A percentile compares a stretch with the other conserved stretches of the same genome.
These are phyloP conservation scores for Globisporangium sylvaticum DNA, from an alignment of 352 stramenopile species.

Conservation along the genomic window DNA sequence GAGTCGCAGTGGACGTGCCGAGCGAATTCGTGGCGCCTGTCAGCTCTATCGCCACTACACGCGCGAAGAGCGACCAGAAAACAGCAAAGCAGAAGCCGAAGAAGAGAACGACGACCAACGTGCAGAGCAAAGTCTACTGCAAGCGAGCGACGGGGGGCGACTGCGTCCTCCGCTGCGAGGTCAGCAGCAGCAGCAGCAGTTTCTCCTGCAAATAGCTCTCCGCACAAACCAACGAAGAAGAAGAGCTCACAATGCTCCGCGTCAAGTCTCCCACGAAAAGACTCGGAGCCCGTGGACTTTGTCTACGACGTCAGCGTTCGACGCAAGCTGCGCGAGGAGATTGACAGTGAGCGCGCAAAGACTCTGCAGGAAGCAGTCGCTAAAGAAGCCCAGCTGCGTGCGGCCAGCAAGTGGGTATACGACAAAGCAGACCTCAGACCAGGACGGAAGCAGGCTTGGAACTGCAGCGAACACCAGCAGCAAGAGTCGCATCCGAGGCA, in stretches of 20 bases:
- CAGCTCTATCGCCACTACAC: neutral
- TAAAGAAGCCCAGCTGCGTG: conserved; percentile 39
- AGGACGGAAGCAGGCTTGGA: conserved; percentile 24
- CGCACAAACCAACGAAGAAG: conserved; percentile 2
- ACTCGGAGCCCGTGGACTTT: conserved; percentile 44
- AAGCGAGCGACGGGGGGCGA: conserved; percentile 24
- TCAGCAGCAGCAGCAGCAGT: neutral
- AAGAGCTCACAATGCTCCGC: neutral
- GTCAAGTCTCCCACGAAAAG: neutral
- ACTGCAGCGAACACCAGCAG: conserved; percentile 1
- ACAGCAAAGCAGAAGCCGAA: conserved; percentile 16
- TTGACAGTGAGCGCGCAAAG: conserved; percentile 46
- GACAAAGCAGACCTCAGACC: conserved; percentile 1
- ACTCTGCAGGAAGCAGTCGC: conserved; percentile 23
- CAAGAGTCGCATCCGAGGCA: neutral
- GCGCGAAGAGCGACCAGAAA: conserved; percentile 1
- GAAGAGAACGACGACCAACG: conserved; percentile 5
- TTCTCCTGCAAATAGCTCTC: neutral
- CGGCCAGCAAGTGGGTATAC: conserved; percentile 42
- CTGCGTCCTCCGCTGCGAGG: conserved; percentile 11
- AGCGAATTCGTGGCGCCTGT: conserved; percentile 40
- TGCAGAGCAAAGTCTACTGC: conserved; percentile 24
- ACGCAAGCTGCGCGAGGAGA: conserved; percentile 44
- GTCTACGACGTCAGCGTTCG: conserved; percentile 64
- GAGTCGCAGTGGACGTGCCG: conserved; percentile 28